These are phyloP conservation scores for Diplodia corticola DNA, from an alignment of 2,329 filamentous ascomycete species.

Conservation along the genomic window DNA sequence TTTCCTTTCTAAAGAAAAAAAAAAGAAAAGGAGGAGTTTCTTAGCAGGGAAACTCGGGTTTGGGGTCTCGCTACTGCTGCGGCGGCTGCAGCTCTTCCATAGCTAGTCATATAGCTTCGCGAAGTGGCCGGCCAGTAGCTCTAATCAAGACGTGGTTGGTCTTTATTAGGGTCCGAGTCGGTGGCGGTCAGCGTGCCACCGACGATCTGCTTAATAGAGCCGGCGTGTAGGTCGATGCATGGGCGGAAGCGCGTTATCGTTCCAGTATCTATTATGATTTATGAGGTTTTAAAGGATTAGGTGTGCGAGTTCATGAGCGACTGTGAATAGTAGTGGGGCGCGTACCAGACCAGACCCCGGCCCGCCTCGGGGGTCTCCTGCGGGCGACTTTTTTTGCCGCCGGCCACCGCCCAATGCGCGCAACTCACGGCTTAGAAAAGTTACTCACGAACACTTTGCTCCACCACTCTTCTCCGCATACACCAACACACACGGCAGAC, in stretches of 20 bases:
- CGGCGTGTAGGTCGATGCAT: constrained; percentile 97
- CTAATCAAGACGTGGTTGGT: constrained; percentile 94
- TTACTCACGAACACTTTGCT: background rate
- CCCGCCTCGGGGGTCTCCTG: constrained; percentile 1
- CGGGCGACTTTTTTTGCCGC: constrained; percentile 8
- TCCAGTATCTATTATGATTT: no score
- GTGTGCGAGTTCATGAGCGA: background rate
- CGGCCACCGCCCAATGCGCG: background rate
- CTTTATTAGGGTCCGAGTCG: constrained; percentile 59
- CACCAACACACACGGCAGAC: background rate
- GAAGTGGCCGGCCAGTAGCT: constrained; percentile 78
- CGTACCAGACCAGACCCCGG: background rate
- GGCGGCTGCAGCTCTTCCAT: no score
- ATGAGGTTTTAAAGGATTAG: background rate
- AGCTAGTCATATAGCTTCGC: constrained; percentile 65
- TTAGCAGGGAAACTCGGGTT: no score
- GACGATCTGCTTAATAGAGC: constrained; percentile 97
- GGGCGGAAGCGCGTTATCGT: constrained; percentile 90
- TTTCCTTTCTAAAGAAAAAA: no score
- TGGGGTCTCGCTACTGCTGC: background rate
- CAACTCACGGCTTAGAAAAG: background rate
- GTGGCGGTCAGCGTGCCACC: constrained; percentile 72
- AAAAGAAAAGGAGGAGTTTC: no score
- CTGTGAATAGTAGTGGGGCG: background rate
- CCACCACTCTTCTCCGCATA: background rate